Base-by-base conservation (phyloP, 2,329 filamentous ascomycete species). In the Sordariomycetes sp. region DNA sequence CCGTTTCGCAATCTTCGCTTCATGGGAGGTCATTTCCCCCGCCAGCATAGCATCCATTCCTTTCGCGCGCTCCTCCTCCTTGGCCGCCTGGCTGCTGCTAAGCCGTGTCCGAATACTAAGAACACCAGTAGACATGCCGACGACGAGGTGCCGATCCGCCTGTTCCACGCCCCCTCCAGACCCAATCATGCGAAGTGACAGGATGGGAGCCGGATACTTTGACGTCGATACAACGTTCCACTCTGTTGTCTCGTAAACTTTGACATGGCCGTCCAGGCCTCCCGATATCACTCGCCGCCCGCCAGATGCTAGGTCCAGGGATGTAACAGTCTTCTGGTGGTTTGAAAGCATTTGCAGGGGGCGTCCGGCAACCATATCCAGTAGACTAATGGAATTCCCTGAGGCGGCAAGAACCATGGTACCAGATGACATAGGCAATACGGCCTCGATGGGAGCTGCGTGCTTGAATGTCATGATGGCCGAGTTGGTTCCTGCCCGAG, bases 141-240 rank as follows among this genome's bases (percentile, higher is more conserved):
- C 94, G 4, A 88, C 90, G 56, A 99, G 81, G 70, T 99, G 94
- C 62, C 90, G 90, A 72, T 99, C 94, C 64, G 91, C 87, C 55
- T 81, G 79, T 51, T 69, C 69, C 35, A 64, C 53, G 12, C 65
- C 62, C 56, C 68, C 64, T 55, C 65, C 67, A 17, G 68, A 66
- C 5, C 72, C 66, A 61, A 96, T 82, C 51, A 96, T 86, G 59
- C 80, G 82, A 59, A 97, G 79, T 10, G 90, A 88, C 13, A 99
- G 81, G 59, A 99, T 87, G 1, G 94, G 94, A 1, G 90, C 88
- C 5, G 90, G 86, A 71, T 97, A 99, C 72, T 97, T 99, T 60
- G 87, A 84, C 55, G 89, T 92, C 45, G 89, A 87, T n/a, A 97
- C 91, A 8, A 97, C 89, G 67, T 96, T 96, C 94, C 94, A 99